A percentile compares a stretch with the other conserved stretches of the same genome.
Conservation (phyloP, 805 yeast genomes). For the Wickerhamiella australiensis region DNA sequence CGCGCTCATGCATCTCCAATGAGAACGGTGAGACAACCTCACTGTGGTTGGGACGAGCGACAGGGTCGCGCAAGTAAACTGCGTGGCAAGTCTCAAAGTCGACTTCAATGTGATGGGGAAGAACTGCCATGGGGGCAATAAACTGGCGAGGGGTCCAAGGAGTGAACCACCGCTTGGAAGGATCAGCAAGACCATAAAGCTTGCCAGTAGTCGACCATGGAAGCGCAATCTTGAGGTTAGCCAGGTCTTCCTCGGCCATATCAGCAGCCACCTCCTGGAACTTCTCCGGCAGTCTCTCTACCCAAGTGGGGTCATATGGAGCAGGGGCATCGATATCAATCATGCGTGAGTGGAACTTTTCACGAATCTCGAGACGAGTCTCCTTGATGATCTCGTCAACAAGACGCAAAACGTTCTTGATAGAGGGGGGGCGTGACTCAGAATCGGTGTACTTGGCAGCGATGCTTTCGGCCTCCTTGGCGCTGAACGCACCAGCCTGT, state of each 20-base stretch:
- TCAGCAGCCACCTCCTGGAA: conserved; percentile 37
- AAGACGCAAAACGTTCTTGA: conserved; percentile 24
- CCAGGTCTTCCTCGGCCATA: conserved; percentile 35
- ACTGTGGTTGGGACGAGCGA: conserved; percentile 91
- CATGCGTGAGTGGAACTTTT: conserved; percentile 17
- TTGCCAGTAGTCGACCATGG: conserved; percentile 40
- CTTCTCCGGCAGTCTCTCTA: conserved; percentile 32
- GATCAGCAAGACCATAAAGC: conserved; percentile 68
- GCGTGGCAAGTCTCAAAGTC: conserved; percentile 91
- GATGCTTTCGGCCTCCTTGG: neutral
- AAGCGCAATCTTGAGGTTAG: conserved; percentile 33
- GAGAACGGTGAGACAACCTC: conserved; percentile 90
- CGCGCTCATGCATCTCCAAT: conserved; percentile 73
- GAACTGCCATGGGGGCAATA: conserved; percentile 79
- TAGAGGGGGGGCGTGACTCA: neutral
- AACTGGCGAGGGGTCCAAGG: conserved; percentile 96
- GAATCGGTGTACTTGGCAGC: conserved; percentile 6
- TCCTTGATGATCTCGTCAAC: conserved; percentile 24
- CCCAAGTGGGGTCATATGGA: conserved; percentile 43
- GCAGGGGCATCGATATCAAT: conserved; percentile 23
- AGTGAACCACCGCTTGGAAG: conserved; percentile 74
- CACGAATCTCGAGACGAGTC: conserved; percentile 20
- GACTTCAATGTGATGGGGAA: conserved; percentile 85
- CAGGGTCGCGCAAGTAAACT: conserved; percentile 91
- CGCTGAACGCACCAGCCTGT: neutral